Conservation (phyloP, 371 early-diverging fungal species). For the Phascolomyces articulosus region DNA sequence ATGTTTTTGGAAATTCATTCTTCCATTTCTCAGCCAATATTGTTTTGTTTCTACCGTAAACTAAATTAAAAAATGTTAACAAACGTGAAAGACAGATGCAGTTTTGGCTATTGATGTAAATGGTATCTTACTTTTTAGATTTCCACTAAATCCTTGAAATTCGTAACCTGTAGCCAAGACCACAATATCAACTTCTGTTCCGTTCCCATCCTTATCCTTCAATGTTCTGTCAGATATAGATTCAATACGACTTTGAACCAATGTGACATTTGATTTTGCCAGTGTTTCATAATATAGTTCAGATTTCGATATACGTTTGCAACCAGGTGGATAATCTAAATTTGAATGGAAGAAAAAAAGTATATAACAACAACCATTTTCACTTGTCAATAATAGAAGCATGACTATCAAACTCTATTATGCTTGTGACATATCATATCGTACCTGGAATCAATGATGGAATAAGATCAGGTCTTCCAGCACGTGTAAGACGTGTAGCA, state of each 20-base stretch:
- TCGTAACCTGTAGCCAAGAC: slow-evolving; percentile 66
- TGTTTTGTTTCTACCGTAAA: no score
- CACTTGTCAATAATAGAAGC: no score
- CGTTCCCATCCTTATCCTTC: slow-evolving; percentile 33
- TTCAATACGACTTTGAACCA: slow-evolving; percentile 41
- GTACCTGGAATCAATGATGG: slow-evolving; percentile 17
- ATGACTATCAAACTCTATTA: no score
- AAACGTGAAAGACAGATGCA: no score
- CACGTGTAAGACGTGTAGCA: slow-evolving; percentile 10
- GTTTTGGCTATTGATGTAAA: no score
- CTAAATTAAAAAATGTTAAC: no score
- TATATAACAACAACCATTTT: no score
- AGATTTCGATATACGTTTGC: slow-evolving; percentile 52
- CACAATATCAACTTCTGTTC: slow-evolving; percentile 51
- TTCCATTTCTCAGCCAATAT: no score
- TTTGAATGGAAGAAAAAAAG: background rate
- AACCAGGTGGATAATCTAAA: slow-evolving; percentile 19
- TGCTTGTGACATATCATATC: no score
- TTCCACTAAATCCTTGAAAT: slow-evolving; percentile 34
- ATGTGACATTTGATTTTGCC: slow-evolving; percentile 40
- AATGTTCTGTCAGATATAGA: slow-evolving; percentile 46
- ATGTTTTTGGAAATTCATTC: no score
- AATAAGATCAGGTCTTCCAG: slow-evolving; percentile 21
- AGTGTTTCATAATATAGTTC: slow-evolving; percentile 53
- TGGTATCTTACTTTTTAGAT: slow-evolving; percentile 26